A percentile compares a stretch with the other conserved stretches of the same genome.
phyloP scores from a whole-genome alignment of 2,329 filamentous ascomycete species.

The Aureobasidium pullulans region DNA sequence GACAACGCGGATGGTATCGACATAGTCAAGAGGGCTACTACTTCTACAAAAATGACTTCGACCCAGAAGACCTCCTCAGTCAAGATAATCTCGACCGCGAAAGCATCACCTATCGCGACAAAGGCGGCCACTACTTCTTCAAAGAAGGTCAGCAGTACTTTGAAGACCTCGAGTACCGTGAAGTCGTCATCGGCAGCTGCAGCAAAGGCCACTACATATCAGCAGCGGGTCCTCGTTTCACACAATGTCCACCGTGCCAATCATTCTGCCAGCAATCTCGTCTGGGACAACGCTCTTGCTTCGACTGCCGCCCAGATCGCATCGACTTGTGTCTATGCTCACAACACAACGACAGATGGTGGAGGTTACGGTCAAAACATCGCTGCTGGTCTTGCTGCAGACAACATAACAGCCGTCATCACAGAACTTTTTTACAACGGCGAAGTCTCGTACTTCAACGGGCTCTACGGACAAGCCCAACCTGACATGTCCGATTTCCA shows the following conservation, averaged over 20 bases:
- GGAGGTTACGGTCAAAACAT: constrained; percentile 88
- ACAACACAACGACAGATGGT: constrained; percentile 59
- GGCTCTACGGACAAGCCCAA: constrained; percentile 51
- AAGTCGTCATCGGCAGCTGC: background rate
- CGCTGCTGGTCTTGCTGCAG: constrained; percentile 55
- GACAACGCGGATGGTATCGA: background rate
- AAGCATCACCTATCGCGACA: background rate
- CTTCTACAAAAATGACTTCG: background rate
- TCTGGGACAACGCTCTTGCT: constrained; percentile 60
- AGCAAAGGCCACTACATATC: constrained; percentile 20
- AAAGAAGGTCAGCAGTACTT: background rate
- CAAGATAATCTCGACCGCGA: background rate
- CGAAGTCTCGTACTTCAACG: constrained; percentile 54
- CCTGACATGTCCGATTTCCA: constrained; percentile 58
- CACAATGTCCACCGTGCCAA: constrained; percentile 85
- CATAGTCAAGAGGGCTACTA: background rate
- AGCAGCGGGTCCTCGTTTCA: constrained; percentile 50
- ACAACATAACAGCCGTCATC: constrained; percentile 59
- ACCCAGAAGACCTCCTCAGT: background rate
- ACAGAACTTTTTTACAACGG: constrained; percentile 85
- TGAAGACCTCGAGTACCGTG: background rate
- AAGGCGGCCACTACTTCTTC: background rate
- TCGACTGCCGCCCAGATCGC: constrained; percentile 58
- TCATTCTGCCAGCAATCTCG: constrained; percentile 60
- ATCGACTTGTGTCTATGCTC: constrained; percentile 60